Percentiles rank a stretch among this genome's conserved stretches.
phyloP scores from a whole-genome alignment of 164 flowering plant genomes.

The Warburgia ugandensis region DNA sequence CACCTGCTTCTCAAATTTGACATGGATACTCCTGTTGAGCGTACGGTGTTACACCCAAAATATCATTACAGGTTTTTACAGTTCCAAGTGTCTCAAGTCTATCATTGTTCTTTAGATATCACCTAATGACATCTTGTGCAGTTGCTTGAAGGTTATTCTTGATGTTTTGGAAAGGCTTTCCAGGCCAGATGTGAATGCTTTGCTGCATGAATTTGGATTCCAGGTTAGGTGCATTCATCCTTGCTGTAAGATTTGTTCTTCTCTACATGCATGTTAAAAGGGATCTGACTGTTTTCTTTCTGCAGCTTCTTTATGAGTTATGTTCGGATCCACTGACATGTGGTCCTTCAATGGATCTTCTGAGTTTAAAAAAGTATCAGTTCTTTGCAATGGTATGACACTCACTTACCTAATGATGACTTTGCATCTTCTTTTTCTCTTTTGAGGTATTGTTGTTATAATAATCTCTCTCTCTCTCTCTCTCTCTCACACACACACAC shows the following conservation, averaged over 20 bases:
- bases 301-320: constrained; percentile 85
- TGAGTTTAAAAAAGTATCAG: constrained; percentile 67
- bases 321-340: constrained; percentile 84
- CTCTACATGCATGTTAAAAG: not conserved
- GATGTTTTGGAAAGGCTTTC: constrained; percentile 77
- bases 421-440: not conserved
- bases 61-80: constrained; percentile 80
- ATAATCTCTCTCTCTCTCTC: not conserved
- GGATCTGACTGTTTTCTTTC: constrained; percentile 11
- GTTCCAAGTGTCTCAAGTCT: constrained; percentile 1
- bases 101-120: not conserved
- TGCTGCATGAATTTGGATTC: constrained; percentile 88
- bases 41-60: constrained; percentile 79
- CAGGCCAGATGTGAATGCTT: constrained; percentile 73
- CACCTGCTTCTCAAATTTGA: constrained; percentile 94
- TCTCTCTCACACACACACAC: too few relatives aligned
- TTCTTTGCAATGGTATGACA: constrained; percentile 74
- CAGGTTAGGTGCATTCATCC: constrained; percentile 45
- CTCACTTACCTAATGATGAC: not conserved
- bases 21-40: constrained; percentile 68
- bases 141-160: constrained; percentile 94
- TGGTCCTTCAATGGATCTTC: constrained; percentile 71
- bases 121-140: constrained; percentile 21
- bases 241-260: not conserved
- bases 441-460: not conserved